Evolutionary conservation across 2,329 filamentous ascomycete genomes (phyloP).

Genomic region (Aphanoascus verrucosus): DNA sequence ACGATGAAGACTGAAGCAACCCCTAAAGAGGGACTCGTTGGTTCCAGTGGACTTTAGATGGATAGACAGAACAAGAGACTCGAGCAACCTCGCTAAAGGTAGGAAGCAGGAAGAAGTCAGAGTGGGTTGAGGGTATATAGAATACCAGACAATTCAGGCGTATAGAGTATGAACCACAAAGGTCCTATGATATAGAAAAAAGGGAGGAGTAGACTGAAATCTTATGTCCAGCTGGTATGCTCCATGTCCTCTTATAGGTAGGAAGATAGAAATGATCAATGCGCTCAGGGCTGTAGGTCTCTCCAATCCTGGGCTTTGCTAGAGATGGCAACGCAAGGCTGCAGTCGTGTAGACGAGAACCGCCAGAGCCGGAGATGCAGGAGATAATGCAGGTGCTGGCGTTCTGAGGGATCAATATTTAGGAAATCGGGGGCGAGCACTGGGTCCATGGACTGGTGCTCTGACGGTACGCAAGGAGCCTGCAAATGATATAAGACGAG

Average conservation of each 20-base stretch:
- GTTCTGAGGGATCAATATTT: not conserved
- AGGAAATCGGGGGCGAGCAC: not conserved
- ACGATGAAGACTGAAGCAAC: not conserved
- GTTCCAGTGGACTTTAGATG: not conserved
- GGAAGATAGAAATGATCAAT: not conserved
- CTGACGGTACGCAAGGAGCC: not conserved
- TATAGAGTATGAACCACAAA: not conserved
- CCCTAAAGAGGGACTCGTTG: not conserved
- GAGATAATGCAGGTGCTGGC: not conserved
- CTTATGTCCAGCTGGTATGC: not conserved
- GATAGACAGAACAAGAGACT: not conserved
- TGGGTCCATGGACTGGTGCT: not conserved
- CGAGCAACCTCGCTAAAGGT: not conserved
- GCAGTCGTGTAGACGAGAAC: not conserved
- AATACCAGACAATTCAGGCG: not conserved
- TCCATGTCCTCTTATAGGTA: not conserved
- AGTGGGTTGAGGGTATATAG: too few species aligned
- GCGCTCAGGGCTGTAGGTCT: not conserved
- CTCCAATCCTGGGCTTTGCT: not conserved
- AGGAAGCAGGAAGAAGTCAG: not conserved
- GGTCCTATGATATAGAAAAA: not conserved
- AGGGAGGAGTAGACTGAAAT: not conserved
- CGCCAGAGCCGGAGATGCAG: not conserved
- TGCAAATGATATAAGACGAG: not conserved
- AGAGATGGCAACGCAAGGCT: conserved; percentile 4